Evolutionary conservation across 768 basidiomycete species (phyloP), one percentile per base, ranked within the genome.

Genomic region (Lyophyllum shimeji): DNA sequence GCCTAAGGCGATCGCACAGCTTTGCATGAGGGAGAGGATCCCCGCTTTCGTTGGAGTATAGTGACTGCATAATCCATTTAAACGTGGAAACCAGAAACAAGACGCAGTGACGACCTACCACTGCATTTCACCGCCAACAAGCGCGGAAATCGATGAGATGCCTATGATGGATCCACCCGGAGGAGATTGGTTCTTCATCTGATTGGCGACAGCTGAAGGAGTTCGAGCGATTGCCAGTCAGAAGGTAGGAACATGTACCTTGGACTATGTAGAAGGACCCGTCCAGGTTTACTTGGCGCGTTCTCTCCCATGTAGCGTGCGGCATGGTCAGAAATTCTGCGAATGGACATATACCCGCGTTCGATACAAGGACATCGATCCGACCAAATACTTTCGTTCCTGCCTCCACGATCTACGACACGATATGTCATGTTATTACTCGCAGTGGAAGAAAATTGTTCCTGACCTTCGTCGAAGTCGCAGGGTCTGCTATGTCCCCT

Each of bases 1-100:
- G n/a, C 87, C 87, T 23, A 90, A 74, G 3, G 89, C 88, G 42
- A 89, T 82, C 3, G 89, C 87, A 62, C 85, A 87, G 58, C 84
- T 86, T 69, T 90, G 87, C 89, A 90, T 92, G 60, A 92, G 69
- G 25, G 84, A 86, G 43, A 87, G 79, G 50, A 91, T 83, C 1
- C 86, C 88, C 1, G 90, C 90, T 65, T 92, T 90, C 4, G 90
- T 90, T 4, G 89, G 88, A 2, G 86, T 89, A 62, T 90, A 92
- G 65, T 90, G 88, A 50, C 83, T 83, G 39, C n/a, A 57, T 1
- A 51, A 39, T 18, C 52, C 24, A 50, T 20, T 17, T 21, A 6
- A 39, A 47, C 7, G 33, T 39, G 27, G 21, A 50, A 46, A 44
- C 39, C 25, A 40, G 47, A 56, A 24, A 39, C 40, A 45, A 33